Conservation (phyloP, 768 basidiomycete genomes). For the Pisolithus tinctorius region DNA sequence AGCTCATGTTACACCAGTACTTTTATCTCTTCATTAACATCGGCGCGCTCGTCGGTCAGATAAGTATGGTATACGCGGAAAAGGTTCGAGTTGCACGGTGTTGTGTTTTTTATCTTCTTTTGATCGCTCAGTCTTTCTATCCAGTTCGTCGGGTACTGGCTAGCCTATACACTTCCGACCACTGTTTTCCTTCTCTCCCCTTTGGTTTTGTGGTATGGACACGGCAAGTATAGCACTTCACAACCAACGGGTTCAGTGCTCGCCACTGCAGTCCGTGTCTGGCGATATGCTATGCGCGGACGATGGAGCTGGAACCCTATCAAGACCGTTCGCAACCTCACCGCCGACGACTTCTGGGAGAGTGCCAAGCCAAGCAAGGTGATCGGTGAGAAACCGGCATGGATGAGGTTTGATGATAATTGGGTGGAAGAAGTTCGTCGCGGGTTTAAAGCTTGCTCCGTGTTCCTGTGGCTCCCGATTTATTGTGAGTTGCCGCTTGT, state of each 20-base stretch:
- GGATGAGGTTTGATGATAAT: slow-evolving; percentile 74
- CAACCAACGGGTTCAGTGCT: slow-evolving; percentile 66
- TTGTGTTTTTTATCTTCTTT: not conserved
- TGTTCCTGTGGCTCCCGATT: slow-evolving; percentile 56
- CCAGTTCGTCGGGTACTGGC: slow-evolving; percentile 59
- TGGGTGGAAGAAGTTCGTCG: slow-evolving; percentile 76
- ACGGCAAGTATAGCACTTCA: slow-evolving; percentile 46
- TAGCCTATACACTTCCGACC: slow-evolving; percentile 61
- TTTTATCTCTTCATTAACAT: slow-evolving; percentile 72
- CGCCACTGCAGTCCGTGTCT: slow-evolving; percentile 40
- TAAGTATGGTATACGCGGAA: slow-evolving; percentile 62
- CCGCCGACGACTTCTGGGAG: slow-evolving; percentile 68
- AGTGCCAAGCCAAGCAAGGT: slow-evolving; percentile 57
- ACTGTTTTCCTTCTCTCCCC: slow-evolving; percentile 55
- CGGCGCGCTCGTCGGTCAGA: slow-evolving; percentile 63
- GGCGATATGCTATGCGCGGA: slow-evolving; percentile 39
- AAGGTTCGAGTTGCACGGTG: slow-evolving; percentile 31
- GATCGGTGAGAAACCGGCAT: slow-evolving; percentile 37
- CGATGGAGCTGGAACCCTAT: slow-evolving; percentile 54
- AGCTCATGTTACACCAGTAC: slow-evolving; percentile 30
- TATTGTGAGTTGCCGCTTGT: slow-evolving; percentile 42
- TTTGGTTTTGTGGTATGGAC: slow-evolving; percentile 48
- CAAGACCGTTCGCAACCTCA: slow-evolving; percentile 40
- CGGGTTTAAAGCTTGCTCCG: slow-evolving; percentile 65
- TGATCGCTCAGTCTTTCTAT: slow-evolving; percentile 1